Conservation (phyloP, 306 rosid species). For the Cicer chorassanicum region DNA sequence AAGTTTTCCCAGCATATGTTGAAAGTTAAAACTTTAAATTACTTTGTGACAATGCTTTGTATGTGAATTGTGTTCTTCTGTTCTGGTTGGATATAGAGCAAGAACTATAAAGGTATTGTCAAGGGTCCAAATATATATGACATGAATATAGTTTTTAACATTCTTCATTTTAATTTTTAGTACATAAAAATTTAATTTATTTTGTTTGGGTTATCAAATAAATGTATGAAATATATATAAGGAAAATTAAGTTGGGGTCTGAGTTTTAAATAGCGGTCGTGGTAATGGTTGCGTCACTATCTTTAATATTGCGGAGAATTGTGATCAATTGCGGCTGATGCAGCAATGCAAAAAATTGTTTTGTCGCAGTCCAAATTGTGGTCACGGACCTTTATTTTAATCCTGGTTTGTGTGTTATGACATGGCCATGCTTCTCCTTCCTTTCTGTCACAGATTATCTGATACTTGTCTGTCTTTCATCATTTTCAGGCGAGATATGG, state of each 20-base stretch:
- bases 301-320: background rate
- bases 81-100: background rate
- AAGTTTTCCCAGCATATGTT: conserved; percentile 6
- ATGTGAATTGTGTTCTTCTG: background rate
- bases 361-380: background rate
- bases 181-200: background rate
- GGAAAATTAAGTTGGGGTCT: background rate
- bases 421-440: background rate
- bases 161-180: background rate
- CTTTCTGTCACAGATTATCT: conserved; percentile 6
- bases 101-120: background rate
- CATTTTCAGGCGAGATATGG: conserved; percentile 45
- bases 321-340: background rate
- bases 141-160: background rate
- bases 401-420: background rate
- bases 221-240: background rate
- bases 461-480: conserved; percentile 26
- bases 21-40: conserved; percentile 3
- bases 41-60: conserved; percentile 4
- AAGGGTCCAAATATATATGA: background rate
- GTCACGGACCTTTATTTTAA: background rate
- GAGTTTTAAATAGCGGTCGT: background rate
- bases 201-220: background rate
- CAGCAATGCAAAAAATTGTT: background rate
- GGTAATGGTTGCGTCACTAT: background rate